Evolutionary conservation across 345 rosid species (phyloP).

Genomic region (Eucalyptus pauciflora): DNA sequence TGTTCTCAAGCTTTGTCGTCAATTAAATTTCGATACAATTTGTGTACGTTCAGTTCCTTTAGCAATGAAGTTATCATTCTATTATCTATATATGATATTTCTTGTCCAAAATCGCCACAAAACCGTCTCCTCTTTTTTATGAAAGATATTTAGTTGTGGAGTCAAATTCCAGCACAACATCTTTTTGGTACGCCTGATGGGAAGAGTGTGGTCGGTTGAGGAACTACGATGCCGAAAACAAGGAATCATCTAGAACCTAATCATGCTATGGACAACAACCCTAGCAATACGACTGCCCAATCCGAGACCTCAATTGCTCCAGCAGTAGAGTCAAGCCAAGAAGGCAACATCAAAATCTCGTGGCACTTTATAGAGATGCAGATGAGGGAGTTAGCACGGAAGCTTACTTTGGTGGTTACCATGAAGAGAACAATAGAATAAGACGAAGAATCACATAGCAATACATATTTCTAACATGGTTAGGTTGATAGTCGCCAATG

Average conservation of each 20-base stretch:
- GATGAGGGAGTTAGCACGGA: not conserved
- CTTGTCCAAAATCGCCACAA: not conserved
- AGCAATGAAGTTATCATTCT: too few relatives aligned
- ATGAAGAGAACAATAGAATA: not conserved
- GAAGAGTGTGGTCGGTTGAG: not conserved
- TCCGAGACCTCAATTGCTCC: not conserved
- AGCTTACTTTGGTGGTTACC: not conserved
- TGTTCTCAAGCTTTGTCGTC: too few relatives aligned
- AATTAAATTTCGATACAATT: too few relatives aligned
- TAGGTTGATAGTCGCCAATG: not conserved
- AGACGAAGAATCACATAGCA: not conserved
- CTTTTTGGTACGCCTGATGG: fast-evolving
- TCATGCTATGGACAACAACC: not conserved
- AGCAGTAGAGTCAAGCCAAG: not conserved
- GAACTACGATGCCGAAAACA: not conserved
- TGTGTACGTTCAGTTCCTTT: too few relatives aligned
- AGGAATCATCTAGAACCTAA: not conserved
- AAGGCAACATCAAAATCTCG: not conserved
- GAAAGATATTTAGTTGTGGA: not conserved
- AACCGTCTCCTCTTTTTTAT: not conserved
- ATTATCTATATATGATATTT: not conserved
- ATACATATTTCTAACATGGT: too few relatives aligned
- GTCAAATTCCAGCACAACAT: not conserved
- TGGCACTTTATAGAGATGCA: not conserved
- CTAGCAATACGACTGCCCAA: not conserved